These are phyloP conservation scores for Apiotrichum siamense DNA, from an alignment of 1,284 basidiomycete genomes.

Conservation along the genomic window DNA sequence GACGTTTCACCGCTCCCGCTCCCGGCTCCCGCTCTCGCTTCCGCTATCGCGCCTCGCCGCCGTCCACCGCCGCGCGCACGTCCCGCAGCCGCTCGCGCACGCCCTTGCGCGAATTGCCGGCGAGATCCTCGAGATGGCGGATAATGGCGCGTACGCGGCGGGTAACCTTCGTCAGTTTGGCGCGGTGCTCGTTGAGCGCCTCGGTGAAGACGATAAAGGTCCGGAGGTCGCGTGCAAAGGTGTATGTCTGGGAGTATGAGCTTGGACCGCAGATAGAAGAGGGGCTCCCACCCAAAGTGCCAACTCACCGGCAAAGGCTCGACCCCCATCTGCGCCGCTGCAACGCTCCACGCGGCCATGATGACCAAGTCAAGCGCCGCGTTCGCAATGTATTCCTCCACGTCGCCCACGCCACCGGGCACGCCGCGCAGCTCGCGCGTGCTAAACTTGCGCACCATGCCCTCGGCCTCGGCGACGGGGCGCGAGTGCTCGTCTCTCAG, in stretches of 20 bases:
- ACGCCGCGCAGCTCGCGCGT: conserved; percentile 44
- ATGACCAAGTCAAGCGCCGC: conserved; percentile 45
- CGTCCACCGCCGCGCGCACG: conserved; percentile 25
- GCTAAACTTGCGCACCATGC: conserved; percentile 39
- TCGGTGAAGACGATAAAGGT: conserved; percentile 37
- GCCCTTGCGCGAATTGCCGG: conserved; percentile 37
- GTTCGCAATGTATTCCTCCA: conserved; percentile 46
- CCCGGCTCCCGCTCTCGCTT: no score
- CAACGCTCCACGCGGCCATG: conserved; percentile 42
- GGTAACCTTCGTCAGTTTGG: conserved; percentile 21
- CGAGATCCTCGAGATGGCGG: conserved; percentile 25
- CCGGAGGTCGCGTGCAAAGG: conserved; percentile 45
- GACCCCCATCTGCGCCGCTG: conserved; percentile 27
- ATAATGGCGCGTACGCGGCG: conserved; percentile 26
- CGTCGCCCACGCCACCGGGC: conserved; percentile 32
- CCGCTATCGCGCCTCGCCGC: not conserved
- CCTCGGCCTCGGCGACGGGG: conserved; percentile 38
- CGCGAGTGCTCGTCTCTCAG: conserved; percentile 22
- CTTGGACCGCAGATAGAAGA: not conserved
- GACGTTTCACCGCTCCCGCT: no score
- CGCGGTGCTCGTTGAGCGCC: conserved; percentile 20
- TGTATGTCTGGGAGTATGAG: conserved; percentile 36
- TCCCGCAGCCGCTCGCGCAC: conserved; percentile 32
- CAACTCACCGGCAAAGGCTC: conserved; percentile 41
- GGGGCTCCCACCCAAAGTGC: not conserved